These are phyloP conservation scores for Amanita pseudoporphyria DNA, from an alignment of 768 basidiomycete genomes.

Conservation along the genomic window DNA sequence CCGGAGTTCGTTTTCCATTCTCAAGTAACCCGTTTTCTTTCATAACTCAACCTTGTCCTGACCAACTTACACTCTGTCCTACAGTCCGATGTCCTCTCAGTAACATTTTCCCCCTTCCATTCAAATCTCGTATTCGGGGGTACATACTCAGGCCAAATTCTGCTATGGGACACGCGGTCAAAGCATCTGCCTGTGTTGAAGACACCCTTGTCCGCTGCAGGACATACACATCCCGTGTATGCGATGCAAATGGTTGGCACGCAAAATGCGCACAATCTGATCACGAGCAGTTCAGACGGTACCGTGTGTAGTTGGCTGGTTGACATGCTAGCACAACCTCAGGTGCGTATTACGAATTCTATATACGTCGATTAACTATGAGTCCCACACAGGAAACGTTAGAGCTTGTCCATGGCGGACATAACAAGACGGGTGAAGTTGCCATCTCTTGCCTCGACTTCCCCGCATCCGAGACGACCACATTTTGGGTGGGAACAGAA, in stretches of 20 bases:
- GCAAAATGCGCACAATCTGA: constrained; percentile 96
- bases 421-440: constrained; percentile 96
- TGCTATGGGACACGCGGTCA: constrained; percentile 96
- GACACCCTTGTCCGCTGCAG: constrained; percentile 90
- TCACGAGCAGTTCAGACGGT: constrained; percentile 95
- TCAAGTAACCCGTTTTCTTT: constrained; percentile 45
- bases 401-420: constrained; percentile 78
- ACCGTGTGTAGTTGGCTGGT: constrained; percentile 96
- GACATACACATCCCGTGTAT: constrained; percentile 98
- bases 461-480: constrained; percentile 92
- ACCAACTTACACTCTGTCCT: constrained; percentile 9
- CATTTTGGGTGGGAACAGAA: constrained; percentile 97
- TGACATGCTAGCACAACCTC: constrained; percentile 97
- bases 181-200: constrained; percentile 95
- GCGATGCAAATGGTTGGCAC: constrained; percentile 98
- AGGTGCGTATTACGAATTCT: constrained; percentile 37
- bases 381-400: constrained; percentile 68
- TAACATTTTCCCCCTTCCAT: constrained; percentile 96
- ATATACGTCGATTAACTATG: not conserved
- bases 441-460: constrained; percentile 92
- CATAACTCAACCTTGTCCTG: not conserved
- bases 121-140: constrained; percentile 96
- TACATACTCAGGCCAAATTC: constrained; percentile 97
- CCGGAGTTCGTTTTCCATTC: constrained; percentile 99
- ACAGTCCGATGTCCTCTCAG: constrained; percentile 95